Evolutionary conservation across 2,329 filamentous ascomycete genomes (phyloP).

Genomic region (Aspergillus sclerotialis): DNA sequence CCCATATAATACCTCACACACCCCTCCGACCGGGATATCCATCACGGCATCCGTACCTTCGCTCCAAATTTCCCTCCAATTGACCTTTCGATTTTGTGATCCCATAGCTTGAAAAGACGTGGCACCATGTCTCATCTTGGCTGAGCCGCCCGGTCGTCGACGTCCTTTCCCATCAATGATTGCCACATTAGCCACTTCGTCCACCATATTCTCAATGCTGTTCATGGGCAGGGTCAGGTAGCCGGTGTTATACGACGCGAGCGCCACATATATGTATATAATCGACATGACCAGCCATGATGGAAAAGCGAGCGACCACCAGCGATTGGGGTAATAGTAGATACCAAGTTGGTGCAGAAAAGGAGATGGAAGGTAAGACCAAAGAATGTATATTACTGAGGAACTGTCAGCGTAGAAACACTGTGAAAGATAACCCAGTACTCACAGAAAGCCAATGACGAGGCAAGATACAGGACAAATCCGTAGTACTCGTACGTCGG

Average conservation of each 20-base stretch:
- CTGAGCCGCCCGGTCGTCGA: conserved; percentile 40
- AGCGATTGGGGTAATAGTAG: conserved; percentile 92
- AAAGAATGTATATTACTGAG: conserved; percentile 58
- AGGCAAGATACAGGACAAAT: conserved; percentile 92
- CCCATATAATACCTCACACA: conserved; percentile 91
- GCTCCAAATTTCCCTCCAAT: conserved; percentile 83
- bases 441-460: conserved; percentile 68
- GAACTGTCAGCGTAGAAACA: neutral
- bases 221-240: conserved; percentile 75
- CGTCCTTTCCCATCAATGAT: conserved; percentile 67
- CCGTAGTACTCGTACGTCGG: conserved; percentile 99
- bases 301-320: conserved; percentile 93
- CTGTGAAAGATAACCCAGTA: conserved; percentile 20
- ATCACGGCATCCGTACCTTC: conserved; percentile 93
- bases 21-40: conserved; percentile 90
- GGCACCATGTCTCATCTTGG: conserved; percentile 35
- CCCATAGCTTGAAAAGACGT: conserved; percentile 37
- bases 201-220: conserved; percentile 82
- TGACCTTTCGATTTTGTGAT: conserved; percentile 39
- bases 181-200: conserved; percentile 80
- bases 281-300: conserved; percentile 82
- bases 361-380: conserved; percentile 86
- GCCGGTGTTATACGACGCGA: conserved; percentile 84
- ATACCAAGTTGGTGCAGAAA: conserved; percentile 91
- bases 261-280: conserved; percentile 87